These are phyloP conservation scores for Sclerotinia glacialis DNA, from an alignment of 2,329 filamentous ascomycete species.

Conservation along the genomic window DNA sequence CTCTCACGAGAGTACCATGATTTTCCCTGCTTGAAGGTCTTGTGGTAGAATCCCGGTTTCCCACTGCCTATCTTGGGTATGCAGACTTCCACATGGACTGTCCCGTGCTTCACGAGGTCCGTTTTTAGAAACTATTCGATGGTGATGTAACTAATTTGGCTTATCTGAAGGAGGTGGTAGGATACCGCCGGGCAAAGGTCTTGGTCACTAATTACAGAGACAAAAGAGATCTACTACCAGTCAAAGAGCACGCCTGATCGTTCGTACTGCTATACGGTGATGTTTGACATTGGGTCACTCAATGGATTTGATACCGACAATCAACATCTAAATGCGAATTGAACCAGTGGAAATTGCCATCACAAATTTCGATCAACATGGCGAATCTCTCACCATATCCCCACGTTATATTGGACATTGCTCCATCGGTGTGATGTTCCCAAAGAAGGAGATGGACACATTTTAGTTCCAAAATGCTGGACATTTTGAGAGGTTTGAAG, in stretches of 20 bases:
- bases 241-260: conserved; percentile 7
- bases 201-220: conserved; percentile 15
- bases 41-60: neutral
- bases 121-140: neutral
- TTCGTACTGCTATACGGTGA: neutral
- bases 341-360: neutral
- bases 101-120: conserved; percentile 3
- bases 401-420: neutral
- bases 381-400: neutral
- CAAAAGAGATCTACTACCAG: neutral
- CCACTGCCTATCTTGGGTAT: conserved; percentile 5
- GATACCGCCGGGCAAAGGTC: neutral
- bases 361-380: neutral
- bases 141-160: neutral
- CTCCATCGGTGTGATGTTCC: neutral
- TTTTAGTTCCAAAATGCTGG: neutral
- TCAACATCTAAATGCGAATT: neutral
- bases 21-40: neutral
- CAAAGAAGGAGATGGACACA: neutral
- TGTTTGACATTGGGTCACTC: neutral
- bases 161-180: neutral
- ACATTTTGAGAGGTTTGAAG: conserved; percentile 4
- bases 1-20: neutral
- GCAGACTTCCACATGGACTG: conserved; percentile 3
- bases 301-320: neutral